A percentile compares a stretch with the other conserved stretches of the same genome.
These are phyloP conservation scores for Calonectria ilicicola DNA, from an alignment of 2,329 filamentous ascomycete species.

Conservation along the genomic window DNA sequence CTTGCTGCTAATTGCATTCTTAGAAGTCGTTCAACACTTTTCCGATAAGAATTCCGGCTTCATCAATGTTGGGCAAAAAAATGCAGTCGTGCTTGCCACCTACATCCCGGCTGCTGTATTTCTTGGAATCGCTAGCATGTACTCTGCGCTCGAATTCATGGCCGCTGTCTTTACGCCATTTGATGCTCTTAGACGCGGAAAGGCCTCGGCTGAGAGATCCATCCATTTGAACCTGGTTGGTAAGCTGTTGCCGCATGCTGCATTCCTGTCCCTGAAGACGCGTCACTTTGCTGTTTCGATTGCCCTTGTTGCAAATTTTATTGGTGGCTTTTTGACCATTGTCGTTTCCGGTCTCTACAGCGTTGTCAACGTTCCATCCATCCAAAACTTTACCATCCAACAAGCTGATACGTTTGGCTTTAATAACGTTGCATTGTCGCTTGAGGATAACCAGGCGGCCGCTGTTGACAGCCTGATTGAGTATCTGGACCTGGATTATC, in stretches of 20 bases:
- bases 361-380: conserved; percentile 35
- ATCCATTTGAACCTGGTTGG: conserved; percentile 36
- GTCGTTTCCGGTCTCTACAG: conserved; percentile 44
- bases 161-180: conserved; percentile 39
- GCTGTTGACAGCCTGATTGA: conserved; percentile 43
- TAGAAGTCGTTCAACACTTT: conserved; percentile 38
- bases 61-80: conserved; percentile 23
- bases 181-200: conserved; percentile 33
- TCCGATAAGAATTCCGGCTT: conserved; percentile 43
- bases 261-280: conserved; percentile 30
- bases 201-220: conserved; percentile 30
- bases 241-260: conserved; percentile 36
- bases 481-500: conserved; percentile 43
- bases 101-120: conserved; percentile 41
- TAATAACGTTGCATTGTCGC: conserved; percentile 32
- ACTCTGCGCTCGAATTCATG: conserved; percentile 34
- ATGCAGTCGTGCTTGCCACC: conserved; percentile 42
- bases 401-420: conserved; percentile 43
- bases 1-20: conserved; percentile 30
- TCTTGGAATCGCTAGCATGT: conserved; percentile 36
- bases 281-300: conserved; percentile 38
- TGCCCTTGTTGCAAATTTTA: conserved; percentile 35
- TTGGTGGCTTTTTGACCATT: conserved; percentile 35
- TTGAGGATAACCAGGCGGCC: conserved; percentile 37
- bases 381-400: conserved; percentile 38